These are phyloP conservation scores for Carnegiea gigantea DNA, from an alignment of 179 eudicot species.

Conservation along the genomic window DNA sequence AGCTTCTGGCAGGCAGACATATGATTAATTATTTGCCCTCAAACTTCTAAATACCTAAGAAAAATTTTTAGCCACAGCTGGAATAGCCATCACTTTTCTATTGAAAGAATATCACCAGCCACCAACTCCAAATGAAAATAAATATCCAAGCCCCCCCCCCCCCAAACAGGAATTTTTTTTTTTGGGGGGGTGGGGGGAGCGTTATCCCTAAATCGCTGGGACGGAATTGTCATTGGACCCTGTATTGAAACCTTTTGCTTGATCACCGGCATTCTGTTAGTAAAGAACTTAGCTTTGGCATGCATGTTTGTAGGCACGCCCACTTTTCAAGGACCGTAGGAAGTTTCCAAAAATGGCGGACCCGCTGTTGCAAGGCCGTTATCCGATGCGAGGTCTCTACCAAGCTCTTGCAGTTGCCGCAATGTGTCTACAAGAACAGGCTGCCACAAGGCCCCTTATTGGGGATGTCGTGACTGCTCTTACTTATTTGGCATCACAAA, in stretches of 20 bases:
- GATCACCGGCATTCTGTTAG: not conserved
- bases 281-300: constrained; percentile 2
- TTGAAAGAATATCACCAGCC: no score
- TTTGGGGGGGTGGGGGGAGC: no score
- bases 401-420: constrained; percentile 99
- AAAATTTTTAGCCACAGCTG: no score
- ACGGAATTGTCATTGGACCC: not conserved
- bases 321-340: constrained; percentile 88
- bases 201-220: not conserved
- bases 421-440: constrained; percentile 98
- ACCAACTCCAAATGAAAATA: no score
- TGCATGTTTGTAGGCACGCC: constrained; percentile 69
- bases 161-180: not conserved
- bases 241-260: not conserved
- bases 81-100: no score
- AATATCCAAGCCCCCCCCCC: not conserved
- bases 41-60: no score
- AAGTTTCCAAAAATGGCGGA: constrained; percentile 98
- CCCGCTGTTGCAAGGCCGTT: constrained; percentile 79
- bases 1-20: no score
- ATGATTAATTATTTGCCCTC: no score
- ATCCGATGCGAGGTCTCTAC: constrained; percentile 92
- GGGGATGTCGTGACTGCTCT: constrained; percentile 97
- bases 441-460: constrained; percentile 90
- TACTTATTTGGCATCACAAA: constrained; percentile 84